Evolutionary conservation across 257 asterid genomes (phyloP), one percentile per base, ranked within the genome.

Genomic region (Coffea canephora): DNA sequence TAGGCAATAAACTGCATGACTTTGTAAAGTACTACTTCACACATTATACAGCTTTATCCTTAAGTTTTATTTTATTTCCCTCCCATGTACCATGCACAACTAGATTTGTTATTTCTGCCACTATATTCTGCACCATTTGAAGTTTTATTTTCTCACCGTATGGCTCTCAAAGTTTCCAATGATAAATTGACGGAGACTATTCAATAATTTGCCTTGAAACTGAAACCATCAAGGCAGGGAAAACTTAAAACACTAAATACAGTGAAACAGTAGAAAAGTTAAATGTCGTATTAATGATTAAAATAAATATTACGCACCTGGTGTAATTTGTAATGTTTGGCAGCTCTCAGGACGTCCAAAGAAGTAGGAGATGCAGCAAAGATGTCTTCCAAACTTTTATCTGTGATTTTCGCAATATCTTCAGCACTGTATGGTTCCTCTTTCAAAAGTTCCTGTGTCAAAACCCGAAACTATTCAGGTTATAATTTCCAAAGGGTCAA

Each of bases 341-440:
- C 99, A 80, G 91, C 97, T 67, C 79, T 84, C 81, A 94, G 82
- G 69, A 96, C 99, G 59, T 96, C 97, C 87, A 96, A 84, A 39
- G 98, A 93, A 77, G 97, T 83, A 57, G 97, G 94, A 86, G 97
- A 96, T 77, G 79, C 46, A 39, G 94, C 91, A 86, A 96, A 96
- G 55, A 91, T 77, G 15, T 84, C 74, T 83, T 86, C 80, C 80
- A 96, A 86, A 83, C 88, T 89, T 77, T 88, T 88, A 41, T 89
- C 83, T 6, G 85, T 87, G 79, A 93, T 86, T 77, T 78, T 90
- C 89, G 93, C 98, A 46, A 95, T 89, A 70, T 90, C 97, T 78
- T 92, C 88, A 21, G 86, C 89, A 69, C 84, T 89, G 66, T 93
- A 93, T 7, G 97, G 95, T 57, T 92, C 97, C 79, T 92, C 94